Evolutionary conservation across 176 grass and related monocot species (phyloP), one percentile per base, ranked within the genome.

Genomic region (Pontederia crassipes): DNA sequence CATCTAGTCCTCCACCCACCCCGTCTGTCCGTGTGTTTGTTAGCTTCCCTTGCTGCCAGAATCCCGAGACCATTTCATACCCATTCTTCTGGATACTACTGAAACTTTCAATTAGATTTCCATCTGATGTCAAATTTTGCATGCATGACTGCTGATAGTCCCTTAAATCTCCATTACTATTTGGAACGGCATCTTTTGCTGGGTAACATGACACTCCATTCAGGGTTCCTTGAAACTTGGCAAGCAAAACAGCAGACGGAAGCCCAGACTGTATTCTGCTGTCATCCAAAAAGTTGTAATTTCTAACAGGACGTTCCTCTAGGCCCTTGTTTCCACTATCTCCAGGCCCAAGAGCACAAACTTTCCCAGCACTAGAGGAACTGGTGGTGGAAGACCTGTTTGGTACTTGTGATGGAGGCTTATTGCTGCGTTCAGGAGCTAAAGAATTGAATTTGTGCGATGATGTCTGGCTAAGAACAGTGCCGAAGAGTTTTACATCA

Each of bases 401-500:
- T 59, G 62, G 13, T 58, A 57, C 48, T 55, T 66, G 77, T 47
- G 61, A 53, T 58, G 27, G 4, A 1, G 17, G 59, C 40, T 75
- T 66, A 12, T 14, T 55, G 69, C 77, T 80, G 65, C 9, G 76
- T 62, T 61, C 77, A 58, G 79, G 67, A 8, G 14, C 56, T 5
- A 76, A 80, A 12, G 73, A 73, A 8, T 54, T 74, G 68, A 76
- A 74, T 52, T 74, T 88, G 53, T 88, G 85, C 64, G 76, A 59
- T 10, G 79, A 88, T 1, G 63, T 49, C 68, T 69, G 68, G 54
- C 45, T 65, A n/a, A 80, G 62, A 29, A 89, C 86, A 67, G 75
- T 57, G 49, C 86, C 86, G 40, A 89, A 89, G 14, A 89, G 68
- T 67, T 89, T 89, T 8, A 89, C 82, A 79, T 89, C 86, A 58